Evolutionary conservation across 768 basidiomycete species (phyloP).

Genomic region (Albatrellus ellisii): DNA sequence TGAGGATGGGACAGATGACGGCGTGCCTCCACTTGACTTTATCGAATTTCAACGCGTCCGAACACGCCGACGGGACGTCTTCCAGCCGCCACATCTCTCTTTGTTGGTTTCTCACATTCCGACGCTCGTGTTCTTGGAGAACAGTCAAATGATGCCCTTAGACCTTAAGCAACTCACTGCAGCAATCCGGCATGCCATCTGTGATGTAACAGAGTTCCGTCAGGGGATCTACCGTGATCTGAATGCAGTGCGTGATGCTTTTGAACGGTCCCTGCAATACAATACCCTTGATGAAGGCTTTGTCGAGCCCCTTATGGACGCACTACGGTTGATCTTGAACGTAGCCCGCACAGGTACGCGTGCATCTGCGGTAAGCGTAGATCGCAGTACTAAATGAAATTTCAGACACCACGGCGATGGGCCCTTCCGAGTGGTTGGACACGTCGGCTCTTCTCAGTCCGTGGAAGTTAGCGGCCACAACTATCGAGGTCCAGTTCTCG

Average conservation of each 20-base stretch:
- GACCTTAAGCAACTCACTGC: conserved; percentile 35
- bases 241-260: conserved; percentile 53
- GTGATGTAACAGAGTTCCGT: conserved; percentile 54
- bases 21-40: conserved; percentile 32
- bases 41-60: conserved; percentile 57
- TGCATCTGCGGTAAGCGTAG: background rate
- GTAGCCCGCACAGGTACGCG: conserved; percentile 44
- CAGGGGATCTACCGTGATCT: conserved; percentile 67
- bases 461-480: conserved; percentile 74
- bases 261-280: conserved; percentile 47
- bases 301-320: conserved; percentile 51
- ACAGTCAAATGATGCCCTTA: conserved; percentile 37
- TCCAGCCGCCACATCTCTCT: conserved; percentile 51
- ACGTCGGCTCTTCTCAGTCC: conserved; percentile 61
- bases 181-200: conserved; percentile 43
- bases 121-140: conserved; percentile 57
- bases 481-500: conserved; percentile 65
- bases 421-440: conserved; percentile 44
- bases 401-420: conserved; percentile 24
- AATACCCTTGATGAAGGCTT: conserved; percentile 34
- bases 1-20: conserved; percentile 26
- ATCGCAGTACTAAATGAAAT: background rate
- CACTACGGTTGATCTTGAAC: conserved; percentile 52
- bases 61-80: conserved; percentile 57
- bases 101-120: conserved; percentile 52